Conservation (phyloP, 345 rosid genomes). For the Syzygium aromaticum region DNA sequence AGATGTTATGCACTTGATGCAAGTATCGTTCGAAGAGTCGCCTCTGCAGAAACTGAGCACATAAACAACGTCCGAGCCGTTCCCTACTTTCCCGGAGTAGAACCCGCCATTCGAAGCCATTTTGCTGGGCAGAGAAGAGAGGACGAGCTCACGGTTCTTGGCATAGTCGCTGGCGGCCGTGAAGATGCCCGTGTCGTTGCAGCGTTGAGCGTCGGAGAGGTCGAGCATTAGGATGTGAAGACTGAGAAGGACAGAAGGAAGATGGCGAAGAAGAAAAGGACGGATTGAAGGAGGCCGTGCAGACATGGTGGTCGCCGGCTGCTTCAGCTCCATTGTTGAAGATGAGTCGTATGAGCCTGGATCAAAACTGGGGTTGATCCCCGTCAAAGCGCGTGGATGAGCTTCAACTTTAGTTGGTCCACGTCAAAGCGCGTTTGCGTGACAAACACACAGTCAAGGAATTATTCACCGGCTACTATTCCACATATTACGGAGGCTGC, state of each 20-base stretch:
- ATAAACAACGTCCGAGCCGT: background rate
- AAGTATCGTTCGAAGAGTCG: background rate
- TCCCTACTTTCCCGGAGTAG: background rate
- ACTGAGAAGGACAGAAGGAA: background rate
- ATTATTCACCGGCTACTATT: background rate
- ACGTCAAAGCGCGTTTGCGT: background rate
- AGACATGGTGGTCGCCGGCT: background rate
- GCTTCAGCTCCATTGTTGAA: background rate
- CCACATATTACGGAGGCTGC: too few relatives aligned
- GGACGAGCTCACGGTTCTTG: background rate
- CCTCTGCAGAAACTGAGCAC: background rate
- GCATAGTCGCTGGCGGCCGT: background rate
- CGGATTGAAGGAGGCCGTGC: background rate
- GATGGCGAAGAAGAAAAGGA: background rate
- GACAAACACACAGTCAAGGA: background rate
- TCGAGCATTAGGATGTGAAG: background rate
- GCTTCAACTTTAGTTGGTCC: background rate
- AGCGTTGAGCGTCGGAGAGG: background rate
- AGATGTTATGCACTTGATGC: background rate
- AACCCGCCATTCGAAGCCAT: background rate
- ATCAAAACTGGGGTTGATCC: too few relatives aligned
- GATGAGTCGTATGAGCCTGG: background rate
- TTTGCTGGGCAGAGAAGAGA: background rate
- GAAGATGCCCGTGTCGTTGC: background rate
- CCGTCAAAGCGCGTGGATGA: too few relatives aligned